These are phyloP conservation scores for Colletotrichum tanaceti DNA, from an alignment of 2,329 filamentous ascomycete species.

Conservation along the genomic window DNA sequence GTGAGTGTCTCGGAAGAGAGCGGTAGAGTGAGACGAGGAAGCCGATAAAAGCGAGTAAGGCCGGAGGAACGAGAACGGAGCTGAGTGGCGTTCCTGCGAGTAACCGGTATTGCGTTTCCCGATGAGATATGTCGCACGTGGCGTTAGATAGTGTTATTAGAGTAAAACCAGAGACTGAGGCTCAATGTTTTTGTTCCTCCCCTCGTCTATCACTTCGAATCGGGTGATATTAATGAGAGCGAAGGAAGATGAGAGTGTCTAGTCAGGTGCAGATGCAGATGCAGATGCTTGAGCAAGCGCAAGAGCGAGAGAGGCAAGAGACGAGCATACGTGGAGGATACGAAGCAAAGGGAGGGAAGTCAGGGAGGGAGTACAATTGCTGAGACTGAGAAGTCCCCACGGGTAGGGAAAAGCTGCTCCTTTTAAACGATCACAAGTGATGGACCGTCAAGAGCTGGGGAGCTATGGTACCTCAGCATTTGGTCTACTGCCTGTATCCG, in stretches of 20 bases:
- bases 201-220: not conserved
- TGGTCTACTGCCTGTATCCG: no score
- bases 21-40: not conserved
- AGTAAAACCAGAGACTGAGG: not conserved
- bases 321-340: not conserved
- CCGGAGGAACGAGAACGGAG: constrained; percentile 15
- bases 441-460: not conserved
- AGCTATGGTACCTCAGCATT: not conserved
- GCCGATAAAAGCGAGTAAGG: not conserved
- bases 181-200: not conserved
- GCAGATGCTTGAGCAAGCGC: constrained; percentile 20
- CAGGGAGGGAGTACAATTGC: not conserved
- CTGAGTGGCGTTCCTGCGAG: constrained; percentile 5
- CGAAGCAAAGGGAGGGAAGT: not conserved
- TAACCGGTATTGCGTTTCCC: constrained; percentile 4
- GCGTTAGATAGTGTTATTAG: not conserved
- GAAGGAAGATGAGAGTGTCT: not conserved
- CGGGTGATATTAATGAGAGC: not conserved
- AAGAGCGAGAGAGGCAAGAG: constrained; percentile 13
- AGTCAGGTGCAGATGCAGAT: constrained; percentile 4
- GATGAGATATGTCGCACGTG: not conserved
- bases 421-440: constrained; percentile 25
- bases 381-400: not conserved
- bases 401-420: constrained; percentile 6
- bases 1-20: constrained; percentile 16